Evolutionary conservation across 192 early-diverging fungal genomes (phyloP).

Genomic region (Coemansia sp.): DNA sequence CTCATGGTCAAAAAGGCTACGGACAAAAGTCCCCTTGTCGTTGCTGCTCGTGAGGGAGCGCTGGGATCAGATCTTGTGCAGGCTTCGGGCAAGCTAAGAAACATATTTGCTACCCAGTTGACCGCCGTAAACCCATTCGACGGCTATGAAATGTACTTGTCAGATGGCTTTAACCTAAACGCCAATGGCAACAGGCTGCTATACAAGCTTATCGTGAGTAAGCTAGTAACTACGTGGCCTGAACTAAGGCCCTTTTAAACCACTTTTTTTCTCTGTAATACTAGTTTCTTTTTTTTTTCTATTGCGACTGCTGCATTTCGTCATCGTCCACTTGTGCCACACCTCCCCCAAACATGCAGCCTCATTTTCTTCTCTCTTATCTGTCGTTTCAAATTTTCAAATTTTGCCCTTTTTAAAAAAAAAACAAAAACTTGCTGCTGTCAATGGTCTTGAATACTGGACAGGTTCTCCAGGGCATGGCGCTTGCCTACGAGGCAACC

Average conservation of each 20-base stretch:
- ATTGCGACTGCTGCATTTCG: too few species aligned
- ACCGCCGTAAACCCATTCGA: conserved; percentile 7
- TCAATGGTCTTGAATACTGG: conserved; percentile 30
- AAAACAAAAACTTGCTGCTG: not conserved
- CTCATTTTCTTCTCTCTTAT: too few species aligned
- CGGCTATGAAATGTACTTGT: conserved; percentile 50
- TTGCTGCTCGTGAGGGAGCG: not conserved
- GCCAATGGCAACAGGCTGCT: conserved; percentile 57
- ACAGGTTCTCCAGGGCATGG: conserved; percentile 31
- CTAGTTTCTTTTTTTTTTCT: not conserved
- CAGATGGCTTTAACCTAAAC: conserved; percentile 65
- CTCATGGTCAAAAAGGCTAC: conserved; percentile 34
- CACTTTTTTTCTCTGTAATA: not conserved
- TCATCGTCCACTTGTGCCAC: too few species aligned
- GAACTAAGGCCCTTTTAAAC: conserved; percentile 7
- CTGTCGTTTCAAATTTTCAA: not conserved
- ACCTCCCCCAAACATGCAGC: too few species aligned
- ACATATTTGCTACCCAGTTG: not conserved
- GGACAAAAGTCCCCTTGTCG: conserved; percentile 12
- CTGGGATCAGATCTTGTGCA: not conserved
- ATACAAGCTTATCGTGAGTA: conserved; percentile 15
- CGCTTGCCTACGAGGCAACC: conserved; percentile 40
- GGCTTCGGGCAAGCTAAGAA: not conserved
- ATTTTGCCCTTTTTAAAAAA: not conserved
- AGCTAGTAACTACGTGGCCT: conserved; percentile 14